A percentile compares a stretch with the other conserved stretches of the same genome.
phyloP scores from a whole-genome alignment of 768 basidiomycete species.

The Austroboletus eburneus region DNA sequence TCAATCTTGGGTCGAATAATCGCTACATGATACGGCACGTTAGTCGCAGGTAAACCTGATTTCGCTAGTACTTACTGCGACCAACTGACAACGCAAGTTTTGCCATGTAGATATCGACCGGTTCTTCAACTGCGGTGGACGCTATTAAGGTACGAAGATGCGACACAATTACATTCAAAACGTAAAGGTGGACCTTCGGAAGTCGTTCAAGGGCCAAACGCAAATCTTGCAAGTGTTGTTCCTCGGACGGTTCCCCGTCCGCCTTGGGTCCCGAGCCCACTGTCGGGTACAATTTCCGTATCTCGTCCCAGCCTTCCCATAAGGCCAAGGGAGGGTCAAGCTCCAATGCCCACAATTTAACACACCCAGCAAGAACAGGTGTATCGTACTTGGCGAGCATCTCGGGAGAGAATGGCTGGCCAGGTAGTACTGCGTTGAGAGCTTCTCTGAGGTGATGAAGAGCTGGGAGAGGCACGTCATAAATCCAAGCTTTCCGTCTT shows the following conservation, averaged over 20 bases:
- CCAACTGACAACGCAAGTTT: conserved; percentile 89
- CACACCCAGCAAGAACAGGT: conserved; percentile 76
- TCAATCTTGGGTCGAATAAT: conserved; percentile 81
- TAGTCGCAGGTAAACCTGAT: neutral
- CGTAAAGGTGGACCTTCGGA: conserved; percentile 75
- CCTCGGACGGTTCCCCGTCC: conserved; percentile 51
- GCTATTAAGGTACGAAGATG: conserved; percentile 74
- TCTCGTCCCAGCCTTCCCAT: conserved; percentile 91
- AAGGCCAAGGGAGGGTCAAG: conserved; percentile 80
- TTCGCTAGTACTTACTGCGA: conserved; percentile 53
- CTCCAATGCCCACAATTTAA: conserved; percentile 92
- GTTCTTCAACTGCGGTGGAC: conserved; percentile 64
- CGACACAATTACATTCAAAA: conserved; percentile 71
- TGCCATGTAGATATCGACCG: conserved; percentile 73
- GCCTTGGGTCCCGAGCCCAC: conserved; percentile 52
- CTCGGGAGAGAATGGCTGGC: conserved; percentile 44
- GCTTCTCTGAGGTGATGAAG: conserved; percentile 84
- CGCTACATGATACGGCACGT: conserved; percentile 38
- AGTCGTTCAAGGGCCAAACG: conserved; percentile 60
- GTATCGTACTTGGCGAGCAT: conserved; percentile 75
- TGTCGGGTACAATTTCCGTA: conserved; percentile 81
- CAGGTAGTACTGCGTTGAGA: conserved; percentile 65
- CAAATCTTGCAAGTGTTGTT: conserved; percentile 61
- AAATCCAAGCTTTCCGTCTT: conserved; percentile 90
- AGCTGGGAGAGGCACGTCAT: conserved; percentile 81